These are phyloP conservation scores for Raddia distichophylla DNA, from an alignment of 176 grass and related monocot species.

Conservation along the genomic window DNA sequence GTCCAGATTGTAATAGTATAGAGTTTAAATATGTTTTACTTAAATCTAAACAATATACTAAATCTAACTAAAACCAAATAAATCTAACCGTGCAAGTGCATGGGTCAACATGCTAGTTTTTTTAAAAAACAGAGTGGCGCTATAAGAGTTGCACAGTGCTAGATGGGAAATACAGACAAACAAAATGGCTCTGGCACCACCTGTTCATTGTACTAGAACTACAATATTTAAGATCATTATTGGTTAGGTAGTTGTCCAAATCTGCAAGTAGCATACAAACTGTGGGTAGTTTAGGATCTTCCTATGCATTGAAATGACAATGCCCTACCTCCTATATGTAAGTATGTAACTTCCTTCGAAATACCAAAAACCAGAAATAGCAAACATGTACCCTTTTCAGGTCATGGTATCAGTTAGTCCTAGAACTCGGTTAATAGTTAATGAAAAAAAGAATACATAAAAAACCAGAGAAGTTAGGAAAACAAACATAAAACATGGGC, in stretches of 20 bases:
- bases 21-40: too few relatives aligned
- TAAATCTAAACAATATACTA: too few relatives aligned
- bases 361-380: not conserved
- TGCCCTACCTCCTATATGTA: not conserved
- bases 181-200: not conserved
- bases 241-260: not conserved
- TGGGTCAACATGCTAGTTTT: too few relatives aligned
- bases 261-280: conserved; percentile 15
- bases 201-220: conserved; percentile 5
- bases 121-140: not conserved
- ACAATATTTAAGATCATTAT: conserved; percentile 1
- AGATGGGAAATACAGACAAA: not conserved
- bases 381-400: not conserved
- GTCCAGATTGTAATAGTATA: too few relatives aligned
- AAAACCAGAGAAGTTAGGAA: not conserved
- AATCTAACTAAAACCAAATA: too few relatives aligned
- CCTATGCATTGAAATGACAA: not conserved
- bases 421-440: not conserved
- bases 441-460: not conserved
- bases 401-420: not conserved
- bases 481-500: not conserved
- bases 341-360: not conserved
- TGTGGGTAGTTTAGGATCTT: conserved; percentile 5
- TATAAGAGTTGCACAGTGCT: not conserved
- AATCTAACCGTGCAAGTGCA: too few relatives aligned